Conservation (phyloP, 768 basidiomycete genomes). For the Suillus placidus region DNA sequence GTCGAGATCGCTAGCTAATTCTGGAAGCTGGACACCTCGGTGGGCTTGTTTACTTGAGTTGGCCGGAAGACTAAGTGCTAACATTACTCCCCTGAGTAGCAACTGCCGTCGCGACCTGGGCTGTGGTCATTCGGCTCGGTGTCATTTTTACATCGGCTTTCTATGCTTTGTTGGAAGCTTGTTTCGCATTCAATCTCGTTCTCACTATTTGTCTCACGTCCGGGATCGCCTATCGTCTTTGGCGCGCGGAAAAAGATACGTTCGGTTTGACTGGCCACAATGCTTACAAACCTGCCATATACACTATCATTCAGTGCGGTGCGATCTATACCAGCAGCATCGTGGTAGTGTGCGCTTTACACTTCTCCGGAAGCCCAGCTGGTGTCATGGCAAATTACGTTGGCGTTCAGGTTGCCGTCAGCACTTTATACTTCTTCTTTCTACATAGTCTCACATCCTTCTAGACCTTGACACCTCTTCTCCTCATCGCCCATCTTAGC, state of each 20-base stretch:
- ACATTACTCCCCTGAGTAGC: background rate
- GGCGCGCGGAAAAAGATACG: slow-evolving; percentile 11
- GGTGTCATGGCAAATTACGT: slow-evolving; percentile 8
- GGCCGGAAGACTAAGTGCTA: background rate
- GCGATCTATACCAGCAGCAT: slow-evolving; percentile 18
- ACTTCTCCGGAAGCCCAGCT: background rate
- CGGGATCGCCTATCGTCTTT: slow-evolving; percentile 19
- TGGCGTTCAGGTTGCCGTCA: background rate
- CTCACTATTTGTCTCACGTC: slow-evolving; percentile 17
- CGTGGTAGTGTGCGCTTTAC: slow-evolving; percentile 14
- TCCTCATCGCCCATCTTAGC: background rate
- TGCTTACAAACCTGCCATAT: slow-evolving; percentile 16
- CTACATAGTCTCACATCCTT: background rate
- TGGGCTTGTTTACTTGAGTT: background rate
- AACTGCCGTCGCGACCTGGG: background rate
- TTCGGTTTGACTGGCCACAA: background rate
- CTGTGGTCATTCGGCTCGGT: background rate
- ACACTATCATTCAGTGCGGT: slow-evolving; percentile 24
- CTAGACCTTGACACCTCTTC: slow-evolving; percentile 4
- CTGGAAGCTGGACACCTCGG: slow-evolving; percentile 3
- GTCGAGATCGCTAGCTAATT: background rate
- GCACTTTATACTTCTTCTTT: background rate
- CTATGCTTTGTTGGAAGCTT: background rate
- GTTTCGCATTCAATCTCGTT: slow-evolving; percentile 15
- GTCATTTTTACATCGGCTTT: background rate